A percentile compares a stretch with the other conserved stretches of the same genome.
Conservation (phyloP, 768 basidiomycete species). For the Termitomyces bulborhizus region DNA sequence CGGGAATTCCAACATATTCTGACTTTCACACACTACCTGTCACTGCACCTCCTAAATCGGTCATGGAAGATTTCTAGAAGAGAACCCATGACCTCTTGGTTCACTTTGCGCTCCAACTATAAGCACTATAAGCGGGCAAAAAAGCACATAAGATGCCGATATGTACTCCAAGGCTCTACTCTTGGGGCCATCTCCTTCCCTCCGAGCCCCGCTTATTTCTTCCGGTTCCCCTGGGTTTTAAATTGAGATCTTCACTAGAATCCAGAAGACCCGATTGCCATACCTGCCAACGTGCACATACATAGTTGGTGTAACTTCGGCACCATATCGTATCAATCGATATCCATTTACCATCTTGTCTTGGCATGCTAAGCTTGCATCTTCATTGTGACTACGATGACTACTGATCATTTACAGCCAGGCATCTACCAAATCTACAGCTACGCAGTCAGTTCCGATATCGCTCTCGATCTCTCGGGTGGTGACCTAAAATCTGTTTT, state of each 20-base stretch:
- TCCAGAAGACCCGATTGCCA: not conserved
- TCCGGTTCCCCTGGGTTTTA: not conserved
- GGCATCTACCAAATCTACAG: slow-evolving; percentile 18
- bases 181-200: no score
- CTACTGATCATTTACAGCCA: slow-evolving; percentile 1
- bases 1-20: not conserved
- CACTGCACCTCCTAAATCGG: not conserved
- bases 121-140: not conserved
- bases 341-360: not conserved
- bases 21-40: not conserved
- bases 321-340: not conserved
- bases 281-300: not conserved
- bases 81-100: not conserved
- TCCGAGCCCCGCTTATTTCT: not conserved
- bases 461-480: slow-evolving; percentile 18
- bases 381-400: not conserved
- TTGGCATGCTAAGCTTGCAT: not conserved
- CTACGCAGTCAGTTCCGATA: slow-evolving; percentile 6
- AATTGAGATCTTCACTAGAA: not conserved
- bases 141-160: no score
- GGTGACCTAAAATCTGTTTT: slow-evolving; percentile 12
- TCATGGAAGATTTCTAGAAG: not conserved
- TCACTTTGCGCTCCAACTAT: no score
- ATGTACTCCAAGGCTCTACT: no score
- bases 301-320: not conserved